Base-by-base conservation (phyloP, 768 basidiomycete genomes). In the Xanthoconium stramineum region DNA sequence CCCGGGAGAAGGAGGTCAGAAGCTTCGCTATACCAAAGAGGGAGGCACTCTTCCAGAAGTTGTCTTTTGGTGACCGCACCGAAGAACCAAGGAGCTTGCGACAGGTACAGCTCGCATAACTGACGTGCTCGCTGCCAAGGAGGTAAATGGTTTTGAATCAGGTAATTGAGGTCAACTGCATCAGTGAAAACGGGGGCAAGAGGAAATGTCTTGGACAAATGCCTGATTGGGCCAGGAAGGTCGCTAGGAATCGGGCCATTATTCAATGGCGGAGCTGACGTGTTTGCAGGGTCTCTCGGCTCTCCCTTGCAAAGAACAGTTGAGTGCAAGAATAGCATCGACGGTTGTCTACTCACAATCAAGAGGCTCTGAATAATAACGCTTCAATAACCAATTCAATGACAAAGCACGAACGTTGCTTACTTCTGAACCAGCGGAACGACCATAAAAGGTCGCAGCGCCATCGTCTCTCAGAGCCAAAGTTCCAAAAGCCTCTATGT, bases 11-110 rank as follows among this genome's bases (percentile, higher is more conserved):
- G 40, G 52, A 61, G 72, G 57, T 48, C 69, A 58, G 40, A 67
- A 4, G 79, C 80, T 59, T 80, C 84, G n/a, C 68, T 69, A 56
- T 85, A 88, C 83, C 83, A 87, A 42, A 81, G 61, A 15, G 86
- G 86, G n/a, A 88, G 72, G 17, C 83, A 70, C 56, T 87, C 85
- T 53, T 86, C 82, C n/a, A 81, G 69, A 10, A 88, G 69, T 58
- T 91, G 88, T 15, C 74, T 75, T 43, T 77, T 74, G 3, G 84
- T 84, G 37, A 90, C 81, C 3, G 87, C 84, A 20, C 87, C 84
- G 55, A 88, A 89, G 65, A 89, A 88, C 89, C 89, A 91, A 0
- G 86, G 84, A 3, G 88, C 86, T 63, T 87, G 84, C n/a, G 85
- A 84, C 39, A 89, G 78, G 68, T 90, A 91, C 13, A 88, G 75